Conservation (phyloP, 495 filamentous ascomycete genomes). For the Jackrogersella multiformis region DNA sequence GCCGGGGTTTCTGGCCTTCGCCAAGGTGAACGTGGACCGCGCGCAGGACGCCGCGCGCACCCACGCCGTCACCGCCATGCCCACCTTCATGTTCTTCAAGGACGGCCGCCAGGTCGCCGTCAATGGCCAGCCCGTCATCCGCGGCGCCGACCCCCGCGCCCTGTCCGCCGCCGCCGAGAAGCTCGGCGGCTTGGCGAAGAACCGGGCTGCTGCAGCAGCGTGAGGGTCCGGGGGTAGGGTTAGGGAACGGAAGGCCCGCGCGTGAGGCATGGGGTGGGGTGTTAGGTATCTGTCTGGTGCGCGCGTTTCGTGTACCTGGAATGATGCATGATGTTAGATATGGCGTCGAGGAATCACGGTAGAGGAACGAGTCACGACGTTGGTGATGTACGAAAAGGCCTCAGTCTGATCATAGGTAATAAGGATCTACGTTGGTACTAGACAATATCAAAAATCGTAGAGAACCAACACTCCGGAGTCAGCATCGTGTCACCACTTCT, state of each 20-base stretch:
- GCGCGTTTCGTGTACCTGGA: too few relatives aligned
- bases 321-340: too few relatives aligned
- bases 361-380: not conserved
- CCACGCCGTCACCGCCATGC: conserved; percentile 68
- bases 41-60: conserved; percentile 57
- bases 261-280: not conserved
- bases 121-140: conserved; percentile 58
- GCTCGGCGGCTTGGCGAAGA: conserved; percentile 49
- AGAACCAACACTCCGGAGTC: too few relatives aligned
- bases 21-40: conserved; percentile 67
- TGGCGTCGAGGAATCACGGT: too few relatives aligned
- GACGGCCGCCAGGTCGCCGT: conserved; percentile 69
- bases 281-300: too few relatives aligned
- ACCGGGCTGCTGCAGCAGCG: conserved; percentile 30
- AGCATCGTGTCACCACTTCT: too few relatives aligned
- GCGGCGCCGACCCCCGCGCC: conserved; percentile 49
- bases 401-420: not conserved
- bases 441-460: too few relatives aligned
- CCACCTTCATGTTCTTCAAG: conserved; percentile 87
- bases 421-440: too few relatives aligned
- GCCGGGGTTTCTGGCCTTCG: conserved; percentile 60
- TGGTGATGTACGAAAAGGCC: not conserved
- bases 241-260: not conserved
- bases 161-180: conserved; percentile 46
- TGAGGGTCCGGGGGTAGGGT: not conserved